Evolutionary conservation across 495 filamentous ascomycete species (phyloP), one percentile per base, ranked within the genome.

Genomic region (Trichoderma erinaceum): DNA sequence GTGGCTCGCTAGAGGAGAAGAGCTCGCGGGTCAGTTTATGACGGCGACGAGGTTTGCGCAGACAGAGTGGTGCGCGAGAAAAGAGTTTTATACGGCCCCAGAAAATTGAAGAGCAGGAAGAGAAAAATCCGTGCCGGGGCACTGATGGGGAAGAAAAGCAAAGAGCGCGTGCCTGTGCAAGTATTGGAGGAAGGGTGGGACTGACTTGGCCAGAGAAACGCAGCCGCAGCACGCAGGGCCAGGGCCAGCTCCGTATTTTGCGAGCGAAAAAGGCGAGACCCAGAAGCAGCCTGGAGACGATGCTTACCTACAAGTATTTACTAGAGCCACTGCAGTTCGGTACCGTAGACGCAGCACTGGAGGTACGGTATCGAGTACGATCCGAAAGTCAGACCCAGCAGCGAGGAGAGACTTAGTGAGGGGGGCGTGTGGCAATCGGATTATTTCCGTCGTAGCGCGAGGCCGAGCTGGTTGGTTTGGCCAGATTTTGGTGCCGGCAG

Each of bases 361-460:
- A 15, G 27, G 23, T 21, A 61, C 56, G 25, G 56, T 29, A 29
- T 29, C 29, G 27, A 21, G 50, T 15, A 32, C 56, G 56, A 61
- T 61, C 56, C 56, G 27, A 61, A 25, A 10, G 56, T 61, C 56
- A 21, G 56, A 61, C 56, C 56, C 56, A 61, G 56, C 15, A 38
- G 35, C 4, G 35, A 25, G 27, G 21, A 56, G 50, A 56, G 21
- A 16, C 48, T 48, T 25, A 12, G 25, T 29, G 29, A 15, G 56
- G 56, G 56, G 56, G 56, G 56, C 10, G 56, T 61, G 56, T 61
- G 56, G 56, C 10, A 61, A 32, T 61, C 56, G 56, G 56, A 25
- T 61, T 61, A 61, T 61, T 61, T 61, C 56, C 56, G 56, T 32
- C 56, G 56, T 61, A 61, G 56, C 16, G 56, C 56, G 56, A 61